Conservation (phyloP, 2,329 filamentous ascomycete genomes). For the Tolypocladium pustulatum region DNA sequence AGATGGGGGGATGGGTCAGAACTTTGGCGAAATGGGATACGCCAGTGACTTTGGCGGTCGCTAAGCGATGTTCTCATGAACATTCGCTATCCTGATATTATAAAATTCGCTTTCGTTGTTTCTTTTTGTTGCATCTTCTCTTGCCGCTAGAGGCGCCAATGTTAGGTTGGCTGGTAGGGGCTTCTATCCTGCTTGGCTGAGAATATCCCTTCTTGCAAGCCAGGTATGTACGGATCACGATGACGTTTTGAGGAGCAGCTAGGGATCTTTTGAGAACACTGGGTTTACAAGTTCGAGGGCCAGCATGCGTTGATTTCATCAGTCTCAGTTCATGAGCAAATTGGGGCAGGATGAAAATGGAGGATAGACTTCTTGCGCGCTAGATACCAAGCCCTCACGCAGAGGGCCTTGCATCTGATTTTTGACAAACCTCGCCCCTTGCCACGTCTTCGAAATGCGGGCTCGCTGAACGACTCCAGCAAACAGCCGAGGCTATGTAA, state of each 20-base stretch:
- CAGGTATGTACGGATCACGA: not conserved
- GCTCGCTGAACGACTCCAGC: not conserved
- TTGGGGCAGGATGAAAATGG: not conserved
- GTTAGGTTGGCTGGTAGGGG: not conserved
- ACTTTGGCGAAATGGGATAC: constrained; percentile 41
- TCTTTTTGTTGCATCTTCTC: not conserved
- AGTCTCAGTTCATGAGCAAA: not conserved
- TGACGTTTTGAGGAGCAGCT: not conserved
- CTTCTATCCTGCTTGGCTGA: not conserved
- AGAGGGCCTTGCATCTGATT: not conserved
- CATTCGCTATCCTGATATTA: not conserved
- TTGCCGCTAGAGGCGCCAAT: not conserved
- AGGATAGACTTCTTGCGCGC: not conserved
- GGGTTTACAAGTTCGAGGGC: not conserved
- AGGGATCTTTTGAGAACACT: not conserved
- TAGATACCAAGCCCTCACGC: not conserved
- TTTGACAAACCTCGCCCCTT: not conserved
- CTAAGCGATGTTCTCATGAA: constrained; percentile 7
- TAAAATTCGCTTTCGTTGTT: not conserved
- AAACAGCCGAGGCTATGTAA: not conserved
- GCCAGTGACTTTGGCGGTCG: constrained; percentile 41
- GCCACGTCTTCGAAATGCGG: not conserved
- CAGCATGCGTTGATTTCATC: not conserved
- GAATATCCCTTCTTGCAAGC: not conserved
- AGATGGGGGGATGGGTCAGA: constrained; percentile 44